phyloP scores from a whole-genome alignment of 768 basidiomycete species.

The Antrodiella citrinella region DNA sequence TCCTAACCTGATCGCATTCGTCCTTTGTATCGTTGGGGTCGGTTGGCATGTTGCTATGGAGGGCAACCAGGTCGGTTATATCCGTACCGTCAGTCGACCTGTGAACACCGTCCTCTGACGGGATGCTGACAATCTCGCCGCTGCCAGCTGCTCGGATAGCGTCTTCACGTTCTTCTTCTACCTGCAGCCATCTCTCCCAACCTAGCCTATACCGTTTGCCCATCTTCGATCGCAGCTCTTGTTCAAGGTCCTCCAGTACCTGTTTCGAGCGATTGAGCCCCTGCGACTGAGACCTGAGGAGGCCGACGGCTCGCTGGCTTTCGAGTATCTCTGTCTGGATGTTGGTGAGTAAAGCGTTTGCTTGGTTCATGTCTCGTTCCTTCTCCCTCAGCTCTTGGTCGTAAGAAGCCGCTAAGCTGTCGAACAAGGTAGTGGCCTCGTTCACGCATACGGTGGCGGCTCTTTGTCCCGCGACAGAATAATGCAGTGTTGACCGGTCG shows the following conservation, averaged over 20 bases:
- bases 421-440: constrained; percentile 81
- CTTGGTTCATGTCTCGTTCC: constrained; percentile 86
- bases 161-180: constrained; percentile 74
- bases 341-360: constrained; percentile 74
- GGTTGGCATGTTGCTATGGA: constrained; percentile 51
- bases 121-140: constrained; percentile 42
- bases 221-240: constrained; percentile 66
- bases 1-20: constrained; percentile 53
- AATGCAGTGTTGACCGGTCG: constrained; percentile 70
- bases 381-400: constrained; percentile 89
- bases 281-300: constrained; percentile 64
- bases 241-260: constrained; percentile 53
- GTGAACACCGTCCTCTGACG: constrained; percentile 22
- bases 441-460: constrained; percentile 80
- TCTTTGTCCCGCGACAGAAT: constrained; percentile 78
- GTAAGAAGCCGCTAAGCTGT: constrained; percentile 81
- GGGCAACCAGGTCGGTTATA: constrained; percentile 45
- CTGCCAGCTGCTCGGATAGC: constrained; percentile 53
- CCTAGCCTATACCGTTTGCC: constrained; percentile 75
- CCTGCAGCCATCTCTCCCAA: constrained; percentile 90
- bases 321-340: constrained; percentile 89
- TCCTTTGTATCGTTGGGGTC: constrained; percentile 44
- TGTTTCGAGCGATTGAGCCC: constrained; percentile 54
- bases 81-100: constrained; percentile 25
- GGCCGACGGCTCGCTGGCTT: constrained; percentile 64